Percentiles rank a stretch among this genome's conserved stretches.
Conservation (phyloP, 2,329 filamentous ascomycete genomes). For the Cytospora mali region DNA sequence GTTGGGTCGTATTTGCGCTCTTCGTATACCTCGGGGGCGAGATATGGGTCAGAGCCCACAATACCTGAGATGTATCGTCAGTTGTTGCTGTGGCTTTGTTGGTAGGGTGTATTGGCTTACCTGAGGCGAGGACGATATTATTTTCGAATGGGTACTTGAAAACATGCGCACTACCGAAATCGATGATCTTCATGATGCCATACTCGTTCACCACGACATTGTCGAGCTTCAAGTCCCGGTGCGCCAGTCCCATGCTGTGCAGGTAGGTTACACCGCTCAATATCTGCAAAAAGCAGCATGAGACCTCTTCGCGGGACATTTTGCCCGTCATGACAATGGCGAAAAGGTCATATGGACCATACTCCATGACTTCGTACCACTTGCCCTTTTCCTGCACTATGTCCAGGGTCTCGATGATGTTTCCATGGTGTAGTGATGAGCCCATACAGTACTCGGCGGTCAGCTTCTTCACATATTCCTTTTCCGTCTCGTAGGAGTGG, state of each 20-base stretch:
- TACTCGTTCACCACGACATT: slow-evolving; percentile 96
- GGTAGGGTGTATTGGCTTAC: slow-evolving; percentile 52
- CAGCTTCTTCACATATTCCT: slow-evolving; percentile 96
- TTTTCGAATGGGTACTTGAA: slow-evolving; percentile 98
- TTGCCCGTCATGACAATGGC: slow-evolving; percentile 99
- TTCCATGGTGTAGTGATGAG: slow-evolving; percentile 94
- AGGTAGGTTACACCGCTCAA: slow-evolving; percentile 92
- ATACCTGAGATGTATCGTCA: slow-evolving; percentile 47
- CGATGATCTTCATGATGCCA: slow-evolving; percentile 99
- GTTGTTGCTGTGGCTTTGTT: slow-evolving; percentile 9
- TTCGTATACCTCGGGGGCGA: slow-evolving; percentile 96
- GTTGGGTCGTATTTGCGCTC: slow-evolving; percentile 91
- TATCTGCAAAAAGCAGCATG: slow-evolving; percentile 91
- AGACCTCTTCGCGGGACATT: slow-evolving; percentile 89
- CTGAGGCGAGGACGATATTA: slow-evolving; percentile 77
- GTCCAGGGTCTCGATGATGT: slow-evolving; percentile 97
- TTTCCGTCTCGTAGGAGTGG: slow-evolving; percentile 90
- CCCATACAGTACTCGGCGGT: slow-evolving; percentile 98
- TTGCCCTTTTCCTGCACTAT: slow-evolving; percentile 91
- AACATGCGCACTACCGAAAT: slow-evolving; percentile 96
- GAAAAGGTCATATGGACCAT: slow-evolving; percentile 92
- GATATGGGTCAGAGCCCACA: slow-evolving; percentile 87
- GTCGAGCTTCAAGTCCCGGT: slow-evolving; percentile 93
- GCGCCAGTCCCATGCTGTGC: slow-evolving; percentile 91
- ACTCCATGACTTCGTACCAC: slow-evolving; percentile 99